Percentiles rank a stretch among this genome's conserved stretches.
phyloP scores from a whole-genome alignment of 441 rosid species.

The Erodium trifolium region DNA sequence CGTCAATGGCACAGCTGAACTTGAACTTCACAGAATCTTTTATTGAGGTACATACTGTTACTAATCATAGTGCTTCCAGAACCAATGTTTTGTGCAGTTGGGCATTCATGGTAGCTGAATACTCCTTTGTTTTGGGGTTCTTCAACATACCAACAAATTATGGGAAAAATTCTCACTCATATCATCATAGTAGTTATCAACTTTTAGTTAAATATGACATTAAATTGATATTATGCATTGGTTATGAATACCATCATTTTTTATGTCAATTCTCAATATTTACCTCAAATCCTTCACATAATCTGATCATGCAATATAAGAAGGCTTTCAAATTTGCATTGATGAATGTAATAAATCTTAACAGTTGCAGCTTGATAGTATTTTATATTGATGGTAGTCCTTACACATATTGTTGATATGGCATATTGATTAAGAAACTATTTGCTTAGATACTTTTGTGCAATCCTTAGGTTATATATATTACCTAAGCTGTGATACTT shows the following conservation, averaged over 20 bases:
- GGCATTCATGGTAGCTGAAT: not conserved
- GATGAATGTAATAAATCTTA: not conserved
- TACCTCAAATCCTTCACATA: not conserved
- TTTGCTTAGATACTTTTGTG: not conserved
- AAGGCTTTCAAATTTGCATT: not conserved
- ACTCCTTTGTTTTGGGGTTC: not conserved
- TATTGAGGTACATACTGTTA: constrained; percentile 53
- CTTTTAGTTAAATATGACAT: not conserved
- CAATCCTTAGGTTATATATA: constrained; percentile 8
- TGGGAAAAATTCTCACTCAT: not conserved
- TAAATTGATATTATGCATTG: not conserved
- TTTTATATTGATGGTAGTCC: not conserved
- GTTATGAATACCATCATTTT: not conserved
- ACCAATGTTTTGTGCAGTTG: constrained; percentile 3
- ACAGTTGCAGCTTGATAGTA: not conserved
- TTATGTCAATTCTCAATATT: not conserved
- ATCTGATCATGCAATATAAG: not conserved
- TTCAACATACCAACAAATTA: not conserved
- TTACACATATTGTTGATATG: not conserved
- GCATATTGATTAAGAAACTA: not conserved
- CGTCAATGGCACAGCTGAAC: constrained; percentile 61
- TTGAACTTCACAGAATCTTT: constrained; percentile 72
- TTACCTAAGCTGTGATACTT: not conserved
- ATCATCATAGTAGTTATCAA: not conserved
- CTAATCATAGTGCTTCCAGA: constrained; percentile 11